These are phyloP conservation scores for Oryza nivara DNA, from an alignment of 176 grass and related monocot species.

Conservation along the genomic window DNA sequence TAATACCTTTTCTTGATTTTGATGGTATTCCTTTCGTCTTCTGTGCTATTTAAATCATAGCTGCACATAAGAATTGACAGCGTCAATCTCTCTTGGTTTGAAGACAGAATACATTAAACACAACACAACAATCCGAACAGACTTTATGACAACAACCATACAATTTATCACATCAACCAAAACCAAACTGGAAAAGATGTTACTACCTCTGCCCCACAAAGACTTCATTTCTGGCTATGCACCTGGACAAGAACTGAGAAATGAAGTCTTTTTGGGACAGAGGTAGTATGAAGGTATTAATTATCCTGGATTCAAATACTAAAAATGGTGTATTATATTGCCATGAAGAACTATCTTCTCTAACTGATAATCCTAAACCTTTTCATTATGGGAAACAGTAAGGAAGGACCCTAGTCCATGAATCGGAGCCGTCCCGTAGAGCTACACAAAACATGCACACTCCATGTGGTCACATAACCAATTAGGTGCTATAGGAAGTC, in stretches of 20 bases:
- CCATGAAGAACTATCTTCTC: slow-evolving; percentile 16
- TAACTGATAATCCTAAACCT: background rate
- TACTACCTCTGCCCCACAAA: too few species aligned
- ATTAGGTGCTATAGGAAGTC: background rate
- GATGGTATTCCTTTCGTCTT: slow-evolving; percentile 63
- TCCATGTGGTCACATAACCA: background rate
- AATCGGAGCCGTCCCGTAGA: background rate
- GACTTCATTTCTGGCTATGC: too few species aligned
- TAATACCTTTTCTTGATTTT: slow-evolving; percentile 80
- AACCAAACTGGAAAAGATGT: slow-evolving; percentile 1
- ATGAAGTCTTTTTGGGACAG: too few species aligned
- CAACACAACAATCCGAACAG: background rate
- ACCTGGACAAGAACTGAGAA: too few species aligned
- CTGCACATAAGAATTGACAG: slow-evolving; percentile 53
- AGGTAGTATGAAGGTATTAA: slow-evolving; percentile 13
- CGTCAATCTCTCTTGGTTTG: slow-evolving; percentile 23
- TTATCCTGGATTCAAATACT: background rate
- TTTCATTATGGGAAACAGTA: background rate
- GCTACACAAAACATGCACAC: background rate
- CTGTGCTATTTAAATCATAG: slow-evolving; percentile 78
- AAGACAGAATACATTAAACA: slow-evolving; percentile 25
- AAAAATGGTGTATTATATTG: background rate
- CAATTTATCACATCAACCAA: background rate
- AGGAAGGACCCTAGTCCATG: background rate
- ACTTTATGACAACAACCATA: background rate